Conservation (phyloP, 352 stramenopile genomes). For the Pythium vanterpoolii region DNA sequence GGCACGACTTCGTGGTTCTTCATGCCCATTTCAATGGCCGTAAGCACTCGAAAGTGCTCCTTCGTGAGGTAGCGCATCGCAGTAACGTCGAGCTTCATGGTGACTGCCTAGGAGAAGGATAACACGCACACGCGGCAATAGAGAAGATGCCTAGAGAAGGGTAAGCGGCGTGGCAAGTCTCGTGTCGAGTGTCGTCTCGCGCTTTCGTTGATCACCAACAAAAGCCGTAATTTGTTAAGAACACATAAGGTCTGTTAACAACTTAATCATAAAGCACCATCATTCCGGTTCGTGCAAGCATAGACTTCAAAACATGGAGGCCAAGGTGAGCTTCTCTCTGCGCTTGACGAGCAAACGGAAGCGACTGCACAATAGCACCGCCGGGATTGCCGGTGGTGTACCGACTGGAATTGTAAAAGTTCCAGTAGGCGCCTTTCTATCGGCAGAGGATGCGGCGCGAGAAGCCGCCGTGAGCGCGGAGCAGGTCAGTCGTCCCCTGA, state of each 20-base stretch:
- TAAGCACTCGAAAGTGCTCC: conserved; percentile 98
- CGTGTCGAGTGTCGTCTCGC: background rate
- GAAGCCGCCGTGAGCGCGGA: background rate
- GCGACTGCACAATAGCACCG: background rate
- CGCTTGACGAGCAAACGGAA: conserved; percentile 23
- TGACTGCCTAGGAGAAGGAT: background rate
- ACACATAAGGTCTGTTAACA: background rate
- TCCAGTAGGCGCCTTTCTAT: background rate
- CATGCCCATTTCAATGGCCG: conserved; percentile 98
- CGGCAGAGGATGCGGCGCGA: conserved; percentile 11
- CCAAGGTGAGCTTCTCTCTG: conserved; percentile 10
- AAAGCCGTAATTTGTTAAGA: conserved; percentile 17
- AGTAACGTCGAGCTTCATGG: conserved; percentile 93
- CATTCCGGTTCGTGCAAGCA: background rate
- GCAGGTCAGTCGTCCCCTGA: background rate
- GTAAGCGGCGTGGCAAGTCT: background rate
- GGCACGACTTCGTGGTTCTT: conserved; percentile 98
- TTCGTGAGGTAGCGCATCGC: conserved; percentile 93
- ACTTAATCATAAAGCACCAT: background rate
- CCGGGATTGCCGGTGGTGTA: background rate
- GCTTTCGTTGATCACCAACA: conserved; percentile 24
- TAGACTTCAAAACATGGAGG: background rate
- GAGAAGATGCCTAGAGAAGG: too few relatives aligned
- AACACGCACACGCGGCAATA: background rate
- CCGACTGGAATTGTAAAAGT: background rate